phyloP scores from a whole-genome alignment of 306 rosid genomes.

The Cucumis cinereus region DNA sequence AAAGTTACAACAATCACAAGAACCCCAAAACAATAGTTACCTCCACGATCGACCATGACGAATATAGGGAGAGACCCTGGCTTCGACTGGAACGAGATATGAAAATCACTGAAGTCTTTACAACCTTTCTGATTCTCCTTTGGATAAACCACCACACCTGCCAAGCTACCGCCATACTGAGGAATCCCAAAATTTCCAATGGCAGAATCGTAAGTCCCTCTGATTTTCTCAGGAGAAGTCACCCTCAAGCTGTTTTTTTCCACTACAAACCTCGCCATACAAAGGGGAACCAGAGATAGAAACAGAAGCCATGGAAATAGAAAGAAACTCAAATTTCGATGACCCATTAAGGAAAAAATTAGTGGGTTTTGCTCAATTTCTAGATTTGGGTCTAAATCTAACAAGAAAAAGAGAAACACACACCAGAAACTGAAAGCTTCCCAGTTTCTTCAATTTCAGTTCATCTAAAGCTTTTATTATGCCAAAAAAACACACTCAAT shows the following conservation, averaged over 20 bases:
- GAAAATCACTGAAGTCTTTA: slow-evolving; percentile 55
- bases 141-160: slow-evolving; percentile 67
- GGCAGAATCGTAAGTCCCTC: slow-evolving; percentile 68
- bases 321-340: slow-evolving; percentile 65
- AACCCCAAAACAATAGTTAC: slow-evolving; percentile 21
- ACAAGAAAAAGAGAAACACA: not conserved
- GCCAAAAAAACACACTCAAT: not conserved
- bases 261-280: slow-evolving; percentile 71
- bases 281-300: slow-evolving; percentile 27
- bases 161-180: slow-evolving; percentile 97
- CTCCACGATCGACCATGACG: slow-evolving; percentile 92
- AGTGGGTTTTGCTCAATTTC: not conserved
- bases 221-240: slow-evolving; percentile 63
- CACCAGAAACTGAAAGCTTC: not conserved
- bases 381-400: not conserved
- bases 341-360: slow-evolving; percentile 35
- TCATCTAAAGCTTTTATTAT: not conserved
- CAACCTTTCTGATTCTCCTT: slow-evolving; percentile 84
- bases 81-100: slow-evolving; percentile 49
- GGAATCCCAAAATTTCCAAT: slow-evolving; percentile 99
- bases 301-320: slow-evolving; percentile 50
- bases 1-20: slow-evolving; percentile 4
- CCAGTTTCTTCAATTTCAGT: not conserved
- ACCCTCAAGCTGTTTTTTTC: slow-evolving; percentile 96
- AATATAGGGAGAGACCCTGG: slow-evolving; percentile 89